Base-by-base conservation (phyloP, 2,329 filamentous ascomycete species). In the Leptographium galeiforme region DNA sequence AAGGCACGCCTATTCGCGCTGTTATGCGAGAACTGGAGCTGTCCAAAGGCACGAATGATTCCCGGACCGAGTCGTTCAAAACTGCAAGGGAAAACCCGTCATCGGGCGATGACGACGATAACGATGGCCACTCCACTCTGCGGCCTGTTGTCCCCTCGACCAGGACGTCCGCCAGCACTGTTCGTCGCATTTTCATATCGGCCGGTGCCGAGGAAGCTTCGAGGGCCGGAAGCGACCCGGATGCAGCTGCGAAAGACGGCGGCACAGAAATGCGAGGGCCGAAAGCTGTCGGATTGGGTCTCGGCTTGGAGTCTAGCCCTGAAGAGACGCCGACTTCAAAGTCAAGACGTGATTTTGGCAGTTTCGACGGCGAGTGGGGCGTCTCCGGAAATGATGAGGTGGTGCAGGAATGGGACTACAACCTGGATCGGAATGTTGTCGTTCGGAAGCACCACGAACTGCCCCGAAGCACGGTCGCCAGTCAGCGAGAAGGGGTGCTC, bases 41-140 rank as follows among this genome's bases (percentile, higher is more conserved):
- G 25, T 78, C 76, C 36, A 77, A 77, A 57, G 67, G 73, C 11
- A 82, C 74, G 8, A 73, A 72, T 1, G 82, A 79, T 51, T 81
- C 78, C n/a, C 76, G 76, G 41, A 75, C 81, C 25, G 82, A 84
- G 52, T 89, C 85, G 1, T 89, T 88, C 62, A 81, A 71, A 59
- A 89, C 86, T 2, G 85, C 85, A 6, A 74, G 72, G 41, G 85
- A 89, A 66, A 76, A 78, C 46, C 75, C 77, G 1, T 74, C 74
- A 18, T 57, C 55, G 53, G 79, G 78, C 1, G 84, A 83, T 19
- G 79, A 81, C 34, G 82, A 85, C 39, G 82, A 85, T 52, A 75
- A 77, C 56, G 71, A 74, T 54, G 66, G 64, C 43, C 70, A 62
- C 53, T 67, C 70, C 16, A 72, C 72, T 4, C 58, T 72, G 30